phyloP scores from a whole-genome alignment of 148 eudicot genomes.

The Rhododendron ovatum region DNA sequence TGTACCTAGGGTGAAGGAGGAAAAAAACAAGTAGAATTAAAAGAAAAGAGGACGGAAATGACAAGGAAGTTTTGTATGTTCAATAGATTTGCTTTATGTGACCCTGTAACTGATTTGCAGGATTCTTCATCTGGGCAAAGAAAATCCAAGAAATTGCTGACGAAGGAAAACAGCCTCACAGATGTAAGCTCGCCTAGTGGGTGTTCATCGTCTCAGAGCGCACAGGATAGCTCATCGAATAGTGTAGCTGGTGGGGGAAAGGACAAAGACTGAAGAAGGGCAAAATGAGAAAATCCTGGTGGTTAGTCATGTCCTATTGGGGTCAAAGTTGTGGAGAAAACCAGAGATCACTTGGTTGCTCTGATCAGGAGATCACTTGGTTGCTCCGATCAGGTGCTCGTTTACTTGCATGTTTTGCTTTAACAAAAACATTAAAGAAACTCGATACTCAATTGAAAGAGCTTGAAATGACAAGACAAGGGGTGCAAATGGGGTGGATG shows the following conservation, averaged over 20 bases:
- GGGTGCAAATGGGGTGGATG: constrained; percentile 14
- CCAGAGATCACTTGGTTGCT: background rate
- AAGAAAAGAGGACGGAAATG: background rate
- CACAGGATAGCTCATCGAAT: constrained; percentile 41
- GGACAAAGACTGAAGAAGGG: constrained; percentile 18
- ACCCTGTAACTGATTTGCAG: constrained; percentile 19
- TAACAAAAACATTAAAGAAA: constrained; percentile 5
- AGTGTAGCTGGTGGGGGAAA: constrained; percentile 41
- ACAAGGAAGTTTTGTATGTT: background rate
- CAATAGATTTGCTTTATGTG: constrained; percentile 1
- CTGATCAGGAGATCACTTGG: background rate
- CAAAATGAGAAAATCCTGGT: background rate
- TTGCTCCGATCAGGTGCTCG: constrained; percentile 4
- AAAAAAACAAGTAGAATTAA: background rate
- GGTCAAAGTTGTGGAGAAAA: background rate
- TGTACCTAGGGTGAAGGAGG: background rate
- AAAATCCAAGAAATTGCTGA: constrained; percentile 24
- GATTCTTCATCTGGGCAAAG: constrained; percentile 31
- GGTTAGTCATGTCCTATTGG: background rate
- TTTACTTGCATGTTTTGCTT: constrained; percentile 22
- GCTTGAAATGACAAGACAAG: constrained; percentile 2
- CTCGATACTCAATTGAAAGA: constrained; percentile 10
- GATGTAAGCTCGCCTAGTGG: constrained; percentile 37
- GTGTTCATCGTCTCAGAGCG: constrained; percentile 41
- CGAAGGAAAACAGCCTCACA: constrained; percentile 26